A percentile compares a stretch with the other conserved stretches of the same genome.
Conservation (phyloP, 495 filamentous ascomycete genomes). For the Hapsidospora chrysogenum region DNA sequence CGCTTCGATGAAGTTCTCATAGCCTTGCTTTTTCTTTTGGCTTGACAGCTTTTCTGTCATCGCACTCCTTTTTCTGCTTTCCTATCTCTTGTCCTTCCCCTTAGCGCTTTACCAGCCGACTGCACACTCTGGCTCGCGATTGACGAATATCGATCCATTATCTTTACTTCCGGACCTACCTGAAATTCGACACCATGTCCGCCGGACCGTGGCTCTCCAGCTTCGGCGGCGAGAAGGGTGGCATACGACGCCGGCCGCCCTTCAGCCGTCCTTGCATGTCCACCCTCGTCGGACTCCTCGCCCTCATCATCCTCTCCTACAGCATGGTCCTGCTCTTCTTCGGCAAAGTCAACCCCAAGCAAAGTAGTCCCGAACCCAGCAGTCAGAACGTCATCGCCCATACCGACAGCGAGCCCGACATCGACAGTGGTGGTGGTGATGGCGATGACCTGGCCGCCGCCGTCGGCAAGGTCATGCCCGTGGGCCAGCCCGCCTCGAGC, state of each 20-base stretch:
- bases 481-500: background rate
- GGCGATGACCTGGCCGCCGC: background rate
- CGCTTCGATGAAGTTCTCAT: no score
- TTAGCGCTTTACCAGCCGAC: no score
- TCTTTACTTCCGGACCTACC: no score
- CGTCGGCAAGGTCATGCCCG: background rate
- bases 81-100: no score
- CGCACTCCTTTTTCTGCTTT: no score
- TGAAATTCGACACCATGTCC: no score
- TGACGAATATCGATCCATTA: no score
- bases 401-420: background rate
- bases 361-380: background rate
- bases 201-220: no score
- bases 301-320: background rate
- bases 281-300: background rate
- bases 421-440: background rate
- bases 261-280: background rate
- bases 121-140: no score
- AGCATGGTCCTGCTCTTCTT: background rate
- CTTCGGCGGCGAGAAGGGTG: no score
- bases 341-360: background rate
- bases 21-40: no score
- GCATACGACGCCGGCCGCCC: background rate
- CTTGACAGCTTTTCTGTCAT: no score
- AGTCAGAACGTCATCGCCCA: background rate